Percentiles rank a stretch among this genome's conserved stretches.
These are phyloP conservation scores for Ensete ventricosum DNA, from an alignment of 176 grass and related monocot species.

Conservation along the genomic window DNA sequence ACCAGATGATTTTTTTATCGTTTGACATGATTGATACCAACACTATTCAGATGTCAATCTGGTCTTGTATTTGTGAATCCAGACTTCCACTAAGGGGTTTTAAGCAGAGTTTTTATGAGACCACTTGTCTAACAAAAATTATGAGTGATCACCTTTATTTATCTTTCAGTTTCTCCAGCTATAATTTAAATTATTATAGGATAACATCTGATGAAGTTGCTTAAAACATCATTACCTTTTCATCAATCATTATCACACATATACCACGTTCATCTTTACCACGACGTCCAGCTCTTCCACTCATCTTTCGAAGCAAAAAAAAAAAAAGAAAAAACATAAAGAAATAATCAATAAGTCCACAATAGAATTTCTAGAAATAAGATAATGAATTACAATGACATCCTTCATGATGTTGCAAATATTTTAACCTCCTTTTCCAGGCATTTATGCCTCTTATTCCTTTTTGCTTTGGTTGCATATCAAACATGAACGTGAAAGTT, in stretches of 20 bases:
- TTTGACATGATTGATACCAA: too few relatives aligned
- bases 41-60: too few relatives aligned
- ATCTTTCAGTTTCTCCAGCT: background rate
- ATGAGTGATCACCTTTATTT: background rate
- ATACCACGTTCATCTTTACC: conserved; percentile 96
- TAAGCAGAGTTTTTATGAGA: background rate
- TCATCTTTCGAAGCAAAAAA: conserved; percentile 84
- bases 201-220: background rate
- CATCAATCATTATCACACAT: conserved; percentile 96
- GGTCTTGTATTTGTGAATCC: too few relatives aligned
- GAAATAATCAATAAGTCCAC: background rate
- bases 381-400: background rate
- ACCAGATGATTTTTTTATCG: too few relatives aligned
- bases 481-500: conserved; percentile 3
- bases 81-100: background rate
- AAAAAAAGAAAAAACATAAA: conserved; percentile 24
- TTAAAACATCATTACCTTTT: conserved; percentile 46
- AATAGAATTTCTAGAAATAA: background rate
- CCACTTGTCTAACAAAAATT: background rate
- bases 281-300: conserved; percentile 96
- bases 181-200: background rate
- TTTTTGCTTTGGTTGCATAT: conserved; percentile 7
- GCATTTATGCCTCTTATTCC: background rate
- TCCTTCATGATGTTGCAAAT: conserved; percentile 8
- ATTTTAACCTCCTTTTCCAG: conserved; percentile 12